Evolutionary conservation across 495 filamentous ascomycete genomes (phyloP).

Genomic region (Pseudevernia furfuracea): DNA sequence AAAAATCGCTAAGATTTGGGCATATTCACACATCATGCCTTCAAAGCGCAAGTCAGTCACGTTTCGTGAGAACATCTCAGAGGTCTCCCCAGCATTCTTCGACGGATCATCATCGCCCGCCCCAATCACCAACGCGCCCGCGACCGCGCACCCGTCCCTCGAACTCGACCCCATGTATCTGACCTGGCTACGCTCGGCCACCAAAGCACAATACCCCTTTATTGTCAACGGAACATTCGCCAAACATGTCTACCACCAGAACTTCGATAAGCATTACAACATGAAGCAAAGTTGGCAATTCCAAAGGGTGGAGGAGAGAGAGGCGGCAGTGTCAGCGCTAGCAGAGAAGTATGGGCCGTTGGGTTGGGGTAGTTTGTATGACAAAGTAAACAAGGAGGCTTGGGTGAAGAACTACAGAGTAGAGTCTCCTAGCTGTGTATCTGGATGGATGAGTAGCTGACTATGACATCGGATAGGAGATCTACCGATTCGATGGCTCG

Average conservation of each 20-base stretch:
- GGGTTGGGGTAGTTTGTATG: constrained; percentile 1
- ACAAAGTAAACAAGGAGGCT: not conserved
- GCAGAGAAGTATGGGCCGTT: constrained; percentile 1
- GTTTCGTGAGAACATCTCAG: not conserved
- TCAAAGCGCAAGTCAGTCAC: constrained; percentile 3
- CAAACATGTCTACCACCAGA: not conserved
- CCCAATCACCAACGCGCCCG: not conserved
- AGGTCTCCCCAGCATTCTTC: not conserved
- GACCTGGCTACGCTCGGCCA: not conserved
- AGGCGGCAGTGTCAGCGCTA: not conserved
- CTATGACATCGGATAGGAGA: not conserved
- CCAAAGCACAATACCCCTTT: constrained; percentile 1
- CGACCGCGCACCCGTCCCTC: not conserved
- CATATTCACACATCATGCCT: not conserved
- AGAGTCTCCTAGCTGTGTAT: not conserved
- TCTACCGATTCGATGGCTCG: not conserved
- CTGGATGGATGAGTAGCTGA: not conserved
- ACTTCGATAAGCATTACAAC: not conserved
- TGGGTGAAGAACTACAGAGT: constrained; percentile 8
- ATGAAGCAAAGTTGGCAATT: not conserved
- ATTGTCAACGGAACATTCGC: not conserved
- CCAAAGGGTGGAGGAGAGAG: not conserved
- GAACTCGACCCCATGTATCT: constrained; percentile 1
- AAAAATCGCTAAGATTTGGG: not conserved
- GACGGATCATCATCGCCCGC: not conserved